Base-by-base conservation (phyloP, 805 yeast species). In the Lachancea kluyveri region DNA sequence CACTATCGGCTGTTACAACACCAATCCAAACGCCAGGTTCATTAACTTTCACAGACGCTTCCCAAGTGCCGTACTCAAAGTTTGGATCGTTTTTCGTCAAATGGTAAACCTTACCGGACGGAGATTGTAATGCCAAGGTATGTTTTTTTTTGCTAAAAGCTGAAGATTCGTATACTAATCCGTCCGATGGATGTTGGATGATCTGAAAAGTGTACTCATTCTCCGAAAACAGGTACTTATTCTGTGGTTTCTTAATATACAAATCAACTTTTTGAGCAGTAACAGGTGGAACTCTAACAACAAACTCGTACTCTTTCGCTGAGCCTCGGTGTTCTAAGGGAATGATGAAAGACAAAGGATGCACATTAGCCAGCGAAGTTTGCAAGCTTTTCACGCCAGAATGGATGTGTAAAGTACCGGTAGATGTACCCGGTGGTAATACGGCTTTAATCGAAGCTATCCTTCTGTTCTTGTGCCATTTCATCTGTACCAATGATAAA, bases 1-100 rank as follows among this genome's bases (percentile, higher is more conserved):
- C 84, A 24, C 77, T 72, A 41, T 85, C 90, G 7, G 85, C 79
- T 23, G 81, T 72, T 0, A 85, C 85, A 28, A 88, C 68, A 2
- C 86, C 90, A 36, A 88, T 70, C 85, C 95, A 92, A 11, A 69
- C 54, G 2, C 98, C 98, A 1, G 60, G 54, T 51, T 88, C 96
- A 39, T 68, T 70, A 35, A 85, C 65, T 36, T 71, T 70, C 15
- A 81, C 61, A 24, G 68, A 64, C n/a, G 72, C 52, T 38, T 72
- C 79, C 76, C 79, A 84, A 1, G 67, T 53, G 1, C 81, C 80
- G 40, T 52, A 66, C 4, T 72, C 67, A 13, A 53, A 56, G 35
- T 59, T 54, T 3, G 66, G 65, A 29, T 70, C 80, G 22, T 60
- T 60, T 36, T 73, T 70, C 9, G 55, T 55, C 33, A 88, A 59